Evolutionary conservation across 305 asterid species (phyloP).

Genomic region (Salvia sclarea): DNA sequence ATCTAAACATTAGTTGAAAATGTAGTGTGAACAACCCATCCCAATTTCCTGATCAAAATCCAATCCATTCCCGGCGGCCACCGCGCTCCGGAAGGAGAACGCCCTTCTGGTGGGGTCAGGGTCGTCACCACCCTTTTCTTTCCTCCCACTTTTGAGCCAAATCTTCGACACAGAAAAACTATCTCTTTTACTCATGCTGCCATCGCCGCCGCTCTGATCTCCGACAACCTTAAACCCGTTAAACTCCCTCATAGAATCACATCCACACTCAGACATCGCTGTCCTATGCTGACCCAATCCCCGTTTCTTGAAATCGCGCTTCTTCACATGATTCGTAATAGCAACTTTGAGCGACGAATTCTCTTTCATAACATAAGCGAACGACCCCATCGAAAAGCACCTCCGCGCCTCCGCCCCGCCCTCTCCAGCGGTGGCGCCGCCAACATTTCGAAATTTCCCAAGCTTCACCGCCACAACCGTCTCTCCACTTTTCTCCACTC

Average conservation of each 20-base stretch:
- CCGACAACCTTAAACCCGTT: constrained; percentile 52
- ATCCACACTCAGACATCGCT: constrained; percentile 76
- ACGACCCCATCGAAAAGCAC: constrained; percentile 87
- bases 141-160: constrained; percentile 55
- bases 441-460: constrained; percentile 64
- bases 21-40: constrained; percentile 46
- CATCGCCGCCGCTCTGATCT: constrained; percentile 29
- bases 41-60: constrained; percentile 36
- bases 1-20: constrained; percentile 42
- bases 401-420: constrained; percentile 55
- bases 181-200: constrained; percentile 34
- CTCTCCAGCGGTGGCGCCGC: constrained; percentile 36
- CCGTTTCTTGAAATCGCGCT: constrained; percentile 43
- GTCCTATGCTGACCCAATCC: constrained; percentile 43
- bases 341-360: constrained; percentile 59
- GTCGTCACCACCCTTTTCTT: constrained; percentile 39
- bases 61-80: constrained; percentile 18
- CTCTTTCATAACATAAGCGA: constrained; percentile 75
- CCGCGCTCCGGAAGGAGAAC: constrained; percentile 46
- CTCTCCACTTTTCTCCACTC: constrained; percentile 26
- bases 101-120: constrained; percentile 51
- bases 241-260: constrained; percentile 67
- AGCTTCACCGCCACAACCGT: constrained; percentile 67
- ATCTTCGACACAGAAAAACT: constrained; percentile 61
- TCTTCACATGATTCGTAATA: constrained; percentile 46